These are phyloP conservation scores for Domatiomyces catenatus DNA, from an alignment of 2,329 filamentous ascomycete species.

Conservation along the genomic window DNA sequence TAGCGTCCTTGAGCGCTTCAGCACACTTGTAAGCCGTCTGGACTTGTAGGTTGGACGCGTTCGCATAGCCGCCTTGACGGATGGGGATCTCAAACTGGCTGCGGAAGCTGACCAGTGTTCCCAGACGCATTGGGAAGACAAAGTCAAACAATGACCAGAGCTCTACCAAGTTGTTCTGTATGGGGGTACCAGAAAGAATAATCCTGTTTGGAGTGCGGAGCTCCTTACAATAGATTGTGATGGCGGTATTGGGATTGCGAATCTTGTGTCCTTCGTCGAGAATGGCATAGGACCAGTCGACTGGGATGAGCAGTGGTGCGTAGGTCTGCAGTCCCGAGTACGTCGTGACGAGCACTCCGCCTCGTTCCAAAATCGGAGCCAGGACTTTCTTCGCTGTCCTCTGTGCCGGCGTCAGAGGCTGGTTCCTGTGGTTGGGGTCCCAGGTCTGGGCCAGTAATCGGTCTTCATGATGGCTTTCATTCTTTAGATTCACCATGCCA, in stretches of 20 bases:
- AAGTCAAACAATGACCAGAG: constrained; percentile 98
- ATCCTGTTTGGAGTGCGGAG: constrained; percentile 76
- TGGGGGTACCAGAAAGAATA: constrained; percentile 89
- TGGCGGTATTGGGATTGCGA: constrained; percentile 84
- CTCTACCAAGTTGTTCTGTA: constrained; percentile 92
- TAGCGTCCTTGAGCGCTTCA: constrained; percentile 81
- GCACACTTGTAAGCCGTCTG: constrained; percentile 91
- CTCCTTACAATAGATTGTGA: constrained; percentile 92
- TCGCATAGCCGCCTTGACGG: constrained; percentile 81
- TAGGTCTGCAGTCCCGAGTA: constrained; percentile 95
- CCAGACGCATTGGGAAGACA: constrained; percentile 87
- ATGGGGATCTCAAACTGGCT: constrained; percentile 91
- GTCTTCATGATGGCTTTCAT: constrained; percentile 47
- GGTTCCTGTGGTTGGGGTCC: constrained; percentile 26
- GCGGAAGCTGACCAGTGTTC: constrained; percentile 78
- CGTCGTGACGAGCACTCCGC: constrained; percentile 87
- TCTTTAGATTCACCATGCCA: constrained; percentile 72
- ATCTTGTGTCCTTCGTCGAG: constrained; percentile 98
- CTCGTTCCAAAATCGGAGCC: constrained; percentile 63
- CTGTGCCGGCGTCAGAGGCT: constrained; percentile 39
- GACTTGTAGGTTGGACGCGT: constrained; percentile 83
- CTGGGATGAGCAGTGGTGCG: constrained; percentile 60
- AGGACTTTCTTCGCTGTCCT: constrained; percentile 67
- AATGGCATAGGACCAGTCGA: constrained; percentile 85
- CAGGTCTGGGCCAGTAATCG: constrained; percentile 43